Percentiles rank a stretch among this genome's conserved stretches.
phyloP scores from a whole-genome alignment of 345 rosid species.

The Lepidium didymum region DNA sequence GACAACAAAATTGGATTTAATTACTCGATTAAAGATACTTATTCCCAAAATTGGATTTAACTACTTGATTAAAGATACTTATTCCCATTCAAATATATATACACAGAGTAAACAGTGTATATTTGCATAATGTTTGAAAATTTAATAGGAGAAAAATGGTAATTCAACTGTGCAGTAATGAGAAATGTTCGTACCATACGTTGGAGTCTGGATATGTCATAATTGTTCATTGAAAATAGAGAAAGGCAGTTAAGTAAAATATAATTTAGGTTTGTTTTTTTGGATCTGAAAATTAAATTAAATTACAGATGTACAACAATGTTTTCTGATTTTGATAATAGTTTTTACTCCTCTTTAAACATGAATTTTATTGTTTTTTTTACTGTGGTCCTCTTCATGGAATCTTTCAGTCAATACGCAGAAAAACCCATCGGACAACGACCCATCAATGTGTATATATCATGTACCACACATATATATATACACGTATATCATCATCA shows the following conservation, averaged over 20 bases:
- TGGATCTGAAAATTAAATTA: background rate
- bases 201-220: slow-evolving; percentile 30
- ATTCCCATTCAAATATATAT: too few relatives aligned
- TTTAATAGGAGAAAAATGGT: slow-evolving; percentile 1
- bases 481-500: background rate
- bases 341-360: background rate
- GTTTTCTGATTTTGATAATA: background rate
- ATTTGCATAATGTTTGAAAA: too few relatives aligned
- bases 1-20: too few relatives aligned
- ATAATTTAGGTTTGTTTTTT: background rate
- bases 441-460: slow-evolving; percentile 23
- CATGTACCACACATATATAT: slow-evolving; percentile 5
- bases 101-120: too few relatives aligned
- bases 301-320: slow-evolving; percentile 3
- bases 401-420: slow-evolving; percentile 34
- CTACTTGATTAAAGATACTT: too few relatives aligned
- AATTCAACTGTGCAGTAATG: slow-evolving; percentile 19
- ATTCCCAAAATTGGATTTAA: too few relatives aligned
- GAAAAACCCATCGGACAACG: slow-evolving; percentile 33
- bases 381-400: slow-evolving; percentile 34
- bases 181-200: slow-evolving; percentile 22
- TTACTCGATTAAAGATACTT: too few relatives aligned
- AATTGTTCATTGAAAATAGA: slow-evolving; percentile 27
- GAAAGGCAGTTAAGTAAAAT: background rate
- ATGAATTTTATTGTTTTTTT: background rate